A percentile compares a stretch with the other conserved stretches of the same genome.
Evolutionary conservation across 2,329 filamentous ascomycete species (phyloP).

Genomic region (Colletotrichum destructivum): DNA sequence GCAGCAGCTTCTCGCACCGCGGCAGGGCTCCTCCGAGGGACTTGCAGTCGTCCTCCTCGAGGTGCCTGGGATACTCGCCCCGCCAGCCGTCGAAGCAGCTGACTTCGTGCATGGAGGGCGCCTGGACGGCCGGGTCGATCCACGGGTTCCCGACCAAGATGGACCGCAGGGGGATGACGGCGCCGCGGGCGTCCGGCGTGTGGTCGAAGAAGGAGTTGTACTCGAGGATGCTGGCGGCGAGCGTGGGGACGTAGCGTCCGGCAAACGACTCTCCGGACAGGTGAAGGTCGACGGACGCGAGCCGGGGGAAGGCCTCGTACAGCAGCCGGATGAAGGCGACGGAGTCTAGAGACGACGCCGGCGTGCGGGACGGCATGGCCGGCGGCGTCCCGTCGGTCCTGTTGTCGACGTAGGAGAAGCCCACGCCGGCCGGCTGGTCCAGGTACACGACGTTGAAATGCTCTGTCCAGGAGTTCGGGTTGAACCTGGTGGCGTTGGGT

Average conservation of each 20-base stretch:
- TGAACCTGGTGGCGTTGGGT: constrained; percentile 60
- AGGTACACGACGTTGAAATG: constrained; percentile 49
- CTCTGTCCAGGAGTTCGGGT: constrained; percentile 74
- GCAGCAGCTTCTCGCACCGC: constrained; percentile 14
- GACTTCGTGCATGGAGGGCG: constrained; percentile 26
- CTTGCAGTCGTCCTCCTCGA: constrained; percentile 17
- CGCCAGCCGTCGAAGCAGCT: constrained; percentile 3
- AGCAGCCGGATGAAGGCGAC: constrained; percentile 22
- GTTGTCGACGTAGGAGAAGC: constrained; percentile 42
- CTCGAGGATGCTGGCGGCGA: constrained; percentile 16
- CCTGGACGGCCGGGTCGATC: constrained; percentile 19
- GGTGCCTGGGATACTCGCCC: background rate
- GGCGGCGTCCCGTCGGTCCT: background rate
- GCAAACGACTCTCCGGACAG: constrained; percentile 23
- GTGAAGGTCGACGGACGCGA: constrained; percentile 10
- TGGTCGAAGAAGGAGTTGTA: constrained; percentile 18
- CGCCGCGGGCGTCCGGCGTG: background rate
- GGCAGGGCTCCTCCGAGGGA: background rate
- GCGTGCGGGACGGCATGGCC: background rate
- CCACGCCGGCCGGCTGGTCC: constrained; percentile 43
- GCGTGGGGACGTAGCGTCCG: constrained; percentile 20
- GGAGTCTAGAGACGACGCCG: constrained; percentile 8
- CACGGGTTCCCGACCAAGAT: constrained; percentile 22
- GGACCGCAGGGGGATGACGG: constrained; percentile 17
- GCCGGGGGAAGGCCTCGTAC: constrained; percentile 17